Evolutionary conservation across 495 filamentous ascomycete genomes (phyloP).

Genomic region (Letharia lupina): DNA sequence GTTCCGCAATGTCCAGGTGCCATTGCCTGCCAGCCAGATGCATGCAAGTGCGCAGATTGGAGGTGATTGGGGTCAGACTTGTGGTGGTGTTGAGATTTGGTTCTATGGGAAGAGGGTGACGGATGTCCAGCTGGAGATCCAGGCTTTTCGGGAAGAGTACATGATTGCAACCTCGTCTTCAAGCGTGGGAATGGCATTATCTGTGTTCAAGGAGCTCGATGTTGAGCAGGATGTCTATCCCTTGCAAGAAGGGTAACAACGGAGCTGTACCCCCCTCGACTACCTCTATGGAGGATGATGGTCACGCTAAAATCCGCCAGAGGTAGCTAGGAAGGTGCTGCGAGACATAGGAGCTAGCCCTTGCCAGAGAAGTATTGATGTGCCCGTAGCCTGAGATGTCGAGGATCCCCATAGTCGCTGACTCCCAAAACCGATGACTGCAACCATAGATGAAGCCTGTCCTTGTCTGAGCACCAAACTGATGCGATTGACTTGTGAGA

Average conservation of each 20-base stretch:
- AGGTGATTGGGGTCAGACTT: slow-evolving; percentile 42
- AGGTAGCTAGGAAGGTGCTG: background rate
- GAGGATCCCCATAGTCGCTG: background rate
- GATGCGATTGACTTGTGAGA: background rate
- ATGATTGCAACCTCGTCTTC: slow-evolving; percentile 50
- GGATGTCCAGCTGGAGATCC: slow-evolving; percentile 52
- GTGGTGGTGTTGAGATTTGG: slow-evolving; percentile 45
- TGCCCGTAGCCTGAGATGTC: background rate
- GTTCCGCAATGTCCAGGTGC: slow-evolving; percentile 56
- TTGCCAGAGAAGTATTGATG: background rate
- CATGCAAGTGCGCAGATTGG: background rate
- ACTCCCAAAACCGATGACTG: background rate
- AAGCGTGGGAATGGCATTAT: slow-evolving; percentile 3
- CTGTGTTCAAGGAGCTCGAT: slow-evolving; percentile 22
- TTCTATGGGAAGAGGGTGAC: slow-evolving; percentile 40
- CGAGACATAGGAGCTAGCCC: background rate
- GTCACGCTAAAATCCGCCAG: background rate
- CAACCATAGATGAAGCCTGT: background rate
- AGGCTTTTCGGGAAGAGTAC: slow-evolving; percentile 52
- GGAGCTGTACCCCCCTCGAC: too few relatives aligned
- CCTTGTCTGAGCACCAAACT: background rate
- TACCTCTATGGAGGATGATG: background rate
- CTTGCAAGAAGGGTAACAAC: background rate
- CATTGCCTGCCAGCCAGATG: slow-evolving; percentile 30
- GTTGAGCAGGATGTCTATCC: slow-evolving; percentile 28